These are phyloP conservation scores for Persicaria tinctoria DNA, from an alignment of 148 eudicot species.

Conservation along the genomic window DNA sequence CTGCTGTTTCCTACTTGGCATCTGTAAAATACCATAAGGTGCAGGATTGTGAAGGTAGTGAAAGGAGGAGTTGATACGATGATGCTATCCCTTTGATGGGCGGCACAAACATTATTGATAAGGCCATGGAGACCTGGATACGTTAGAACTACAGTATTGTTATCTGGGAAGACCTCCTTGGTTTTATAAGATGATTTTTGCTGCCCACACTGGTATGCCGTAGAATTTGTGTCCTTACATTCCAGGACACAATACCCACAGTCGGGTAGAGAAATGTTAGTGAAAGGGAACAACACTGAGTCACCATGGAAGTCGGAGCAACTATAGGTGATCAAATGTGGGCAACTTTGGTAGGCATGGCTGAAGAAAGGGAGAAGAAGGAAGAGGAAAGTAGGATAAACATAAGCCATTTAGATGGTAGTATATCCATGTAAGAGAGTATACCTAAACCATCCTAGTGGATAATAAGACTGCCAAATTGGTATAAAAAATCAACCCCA, in stretches of 20 bases:
- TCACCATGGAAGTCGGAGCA: not conserved
- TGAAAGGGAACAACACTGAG: conserved; percentile 3
- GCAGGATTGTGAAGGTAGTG: not conserved
- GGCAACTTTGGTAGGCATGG: conserved; percentile 3
- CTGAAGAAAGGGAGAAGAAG: not conserved
- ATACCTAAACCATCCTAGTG: no score
- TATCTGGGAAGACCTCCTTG: not conserved
- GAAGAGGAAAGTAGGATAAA: not conserved
- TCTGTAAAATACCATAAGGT: not conserved
- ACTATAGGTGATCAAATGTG: not conserved
- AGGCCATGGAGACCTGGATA: not conserved
- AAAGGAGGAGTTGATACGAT: not conserved
- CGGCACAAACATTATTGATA: not conserved
- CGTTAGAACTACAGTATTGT: not conserved
- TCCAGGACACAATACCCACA: not conserved
- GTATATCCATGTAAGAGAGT: no score
- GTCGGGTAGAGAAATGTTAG: not conserved
- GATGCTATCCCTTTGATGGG: not conserved
- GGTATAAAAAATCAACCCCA: no score
- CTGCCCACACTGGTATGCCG: not conserved
- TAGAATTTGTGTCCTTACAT: not conserved
- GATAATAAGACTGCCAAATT: no score
- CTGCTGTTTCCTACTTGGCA: not conserved
- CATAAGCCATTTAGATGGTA: not conserved
- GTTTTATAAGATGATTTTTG: not conserved